These are phyloP conservation scores for Phytophthora citricola DNA, from an alignment of 352 stramenopile genomes.

Conservation along the genomic window DNA sequence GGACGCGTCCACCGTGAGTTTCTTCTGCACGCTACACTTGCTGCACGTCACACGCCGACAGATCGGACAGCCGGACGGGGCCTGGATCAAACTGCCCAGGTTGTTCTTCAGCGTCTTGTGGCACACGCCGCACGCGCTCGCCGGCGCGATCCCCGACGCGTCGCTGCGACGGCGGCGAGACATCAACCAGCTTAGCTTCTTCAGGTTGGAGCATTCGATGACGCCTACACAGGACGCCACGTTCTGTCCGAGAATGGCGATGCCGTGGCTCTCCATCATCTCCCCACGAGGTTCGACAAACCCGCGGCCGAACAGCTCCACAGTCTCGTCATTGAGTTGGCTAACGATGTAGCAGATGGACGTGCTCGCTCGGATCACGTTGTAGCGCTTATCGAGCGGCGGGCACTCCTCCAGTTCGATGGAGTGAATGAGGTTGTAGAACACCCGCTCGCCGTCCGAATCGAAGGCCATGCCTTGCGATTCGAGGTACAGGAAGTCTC, in stretches of 20 bases:
- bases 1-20: constrained; percentile 38
- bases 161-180: constrained; percentile 24
- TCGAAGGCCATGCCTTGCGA: constrained; percentile 47
- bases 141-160: constrained; percentile 12
- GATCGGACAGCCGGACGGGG: constrained; percentile 31
- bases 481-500: constrained; percentile 51
- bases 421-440: constrained; percentile 54
- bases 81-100: constrained; percentile 25
- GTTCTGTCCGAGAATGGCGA: constrained; percentile 41
- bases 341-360: constrained; percentile 61
- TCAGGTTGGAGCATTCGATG: constrained; percentile 59
- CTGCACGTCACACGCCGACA: constrained; percentile 38
- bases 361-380: constrained; percentile 46
- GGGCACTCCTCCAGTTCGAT: constrained; percentile 37
- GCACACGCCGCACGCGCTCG: constrained; percentile 37
- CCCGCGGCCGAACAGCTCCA: constrained; percentile 59
- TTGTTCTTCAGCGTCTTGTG: constrained; percentile 35
- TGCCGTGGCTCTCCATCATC: constrained; percentile 45
- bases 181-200: constrained; percentile 70
- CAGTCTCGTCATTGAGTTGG: constrained; percentile 30
- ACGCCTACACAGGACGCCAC: constrained; percentile 30
- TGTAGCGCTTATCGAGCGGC: constrained; percentile 13
- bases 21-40: constrained; percentile 59
- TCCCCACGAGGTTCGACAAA: constrained; percentile 53
- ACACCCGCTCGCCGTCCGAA: constrained; percentile 39